Evolutionary conservation across 169 alveolate species (phyloP).

Genomic region (Toxoplasma gondii): DNA sequence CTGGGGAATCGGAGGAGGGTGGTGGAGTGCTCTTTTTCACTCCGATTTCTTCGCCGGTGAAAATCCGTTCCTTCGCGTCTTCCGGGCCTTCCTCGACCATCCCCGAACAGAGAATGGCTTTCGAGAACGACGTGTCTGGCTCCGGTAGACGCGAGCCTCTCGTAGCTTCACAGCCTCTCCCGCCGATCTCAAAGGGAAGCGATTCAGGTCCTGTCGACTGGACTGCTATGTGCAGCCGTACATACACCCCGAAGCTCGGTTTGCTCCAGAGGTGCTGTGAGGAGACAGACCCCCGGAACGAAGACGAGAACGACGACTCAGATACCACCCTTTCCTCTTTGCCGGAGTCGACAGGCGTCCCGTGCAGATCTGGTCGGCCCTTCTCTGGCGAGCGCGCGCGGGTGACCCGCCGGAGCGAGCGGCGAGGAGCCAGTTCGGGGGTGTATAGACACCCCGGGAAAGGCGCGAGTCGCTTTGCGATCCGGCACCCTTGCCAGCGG

Average conservation of each 20-base stretch:
- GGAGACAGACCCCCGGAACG: background rate
- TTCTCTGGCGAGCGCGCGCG: background rate
- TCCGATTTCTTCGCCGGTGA: background rate
- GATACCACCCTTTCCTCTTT: background rate
- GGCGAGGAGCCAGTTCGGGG: background rate
- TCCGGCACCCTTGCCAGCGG: slow-evolving; percentile 12
- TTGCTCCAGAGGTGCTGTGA: slow-evolving; percentile 1
- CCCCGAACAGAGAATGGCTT: background rate
- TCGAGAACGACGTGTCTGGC: background rate
- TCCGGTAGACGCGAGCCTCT: background rate
- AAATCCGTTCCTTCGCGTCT: background rate
- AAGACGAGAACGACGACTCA: background rate
- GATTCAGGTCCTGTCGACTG: slow-evolving; percentile 15
- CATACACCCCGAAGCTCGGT: slow-evolving; percentile 19
- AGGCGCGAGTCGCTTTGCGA: background rate
- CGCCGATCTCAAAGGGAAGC: background rate
- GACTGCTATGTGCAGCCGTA: slow-evolving; percentile 13
- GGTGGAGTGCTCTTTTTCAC: slow-evolving; percentile 1
- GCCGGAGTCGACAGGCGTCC: background rate
- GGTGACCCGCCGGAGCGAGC: background rate
- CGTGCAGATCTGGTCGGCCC: background rate
- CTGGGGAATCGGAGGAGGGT: background rate
- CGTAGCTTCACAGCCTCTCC: background rate
- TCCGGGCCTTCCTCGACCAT: background rate
- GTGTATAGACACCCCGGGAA: background rate